Conservation (phyloP, 371 early-diverging fungal species). For the Mortierella sp. region DNA sequence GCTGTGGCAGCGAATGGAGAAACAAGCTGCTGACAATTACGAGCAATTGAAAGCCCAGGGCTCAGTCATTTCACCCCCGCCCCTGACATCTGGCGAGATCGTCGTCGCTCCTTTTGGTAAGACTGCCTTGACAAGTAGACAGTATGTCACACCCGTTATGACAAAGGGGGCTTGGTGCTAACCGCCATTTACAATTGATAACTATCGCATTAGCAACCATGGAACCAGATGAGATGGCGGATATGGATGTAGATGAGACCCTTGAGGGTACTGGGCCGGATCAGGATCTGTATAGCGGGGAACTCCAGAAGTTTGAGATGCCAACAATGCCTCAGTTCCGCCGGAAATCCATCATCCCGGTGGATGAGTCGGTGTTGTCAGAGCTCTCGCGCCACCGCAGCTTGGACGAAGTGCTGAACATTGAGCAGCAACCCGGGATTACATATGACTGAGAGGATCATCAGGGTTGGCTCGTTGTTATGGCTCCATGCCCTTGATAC, state of each 20-base stretch:
- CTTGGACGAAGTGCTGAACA: constrained; percentile 81
- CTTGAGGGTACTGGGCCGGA: constrained; percentile 25
- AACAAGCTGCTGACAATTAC: constrained; percentile 62
- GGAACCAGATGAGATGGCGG: constrained; percentile 35
- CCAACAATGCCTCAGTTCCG: constrained; percentile 80
- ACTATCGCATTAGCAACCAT: constrained; percentile 17
- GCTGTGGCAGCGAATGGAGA: constrained; percentile 81
- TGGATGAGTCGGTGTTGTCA: constrained; percentile 85
- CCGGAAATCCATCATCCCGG: constrained; percentile 92
- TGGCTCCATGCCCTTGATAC: too few species aligned
- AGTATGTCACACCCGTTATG: too few species aligned
- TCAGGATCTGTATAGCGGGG: constrained; percentile 33
- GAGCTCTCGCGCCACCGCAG: constrained; percentile 87
- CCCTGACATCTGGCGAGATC: constrained; percentile 5
- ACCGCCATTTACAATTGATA: not conserved
- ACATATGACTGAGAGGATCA: constrained; percentile 21
- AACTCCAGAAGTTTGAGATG: constrained; percentile 62
- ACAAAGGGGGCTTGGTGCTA: too few species aligned
- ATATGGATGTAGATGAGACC: constrained; percentile 33
- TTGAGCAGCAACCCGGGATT: constrained; percentile 22
- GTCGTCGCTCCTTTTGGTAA: not conserved
- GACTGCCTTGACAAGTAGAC: not conserved
- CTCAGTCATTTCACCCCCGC: constrained; percentile 33
- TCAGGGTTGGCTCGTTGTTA: too few species aligned
- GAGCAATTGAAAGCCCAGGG: constrained; percentile 50